phyloP scores from a whole-genome alignment of 2,329 filamentous ascomycete genomes.

The Cyphellophora attinorum region DNA sequence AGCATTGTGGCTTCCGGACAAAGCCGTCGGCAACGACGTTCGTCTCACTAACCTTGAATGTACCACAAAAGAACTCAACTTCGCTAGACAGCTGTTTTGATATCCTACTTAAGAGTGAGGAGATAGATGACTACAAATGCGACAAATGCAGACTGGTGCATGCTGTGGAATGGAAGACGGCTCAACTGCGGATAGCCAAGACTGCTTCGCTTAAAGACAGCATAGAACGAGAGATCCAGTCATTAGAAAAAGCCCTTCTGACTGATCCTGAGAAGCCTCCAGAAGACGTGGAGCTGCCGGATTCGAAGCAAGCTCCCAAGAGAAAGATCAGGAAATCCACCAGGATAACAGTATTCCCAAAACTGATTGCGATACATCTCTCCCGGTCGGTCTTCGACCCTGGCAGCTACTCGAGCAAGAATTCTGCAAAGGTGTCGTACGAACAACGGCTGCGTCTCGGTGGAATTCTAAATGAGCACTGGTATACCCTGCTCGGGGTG shows the following conservation, averaged over 20 bases:
- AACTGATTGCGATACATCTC: conserved; percentile 81
- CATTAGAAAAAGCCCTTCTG: conserved; percentile 61
- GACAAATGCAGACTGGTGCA: conserved; percentile 84
- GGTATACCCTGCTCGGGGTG: conserved; percentile 75
- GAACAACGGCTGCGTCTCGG: conserved; percentile 79
- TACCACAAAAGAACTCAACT: conserved; percentile 73
- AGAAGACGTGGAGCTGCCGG: conserved; percentile 63
- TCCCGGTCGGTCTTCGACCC: conserved; percentile 86
- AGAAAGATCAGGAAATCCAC: conserved; percentile 80
- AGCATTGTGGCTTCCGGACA: conserved; percentile 81
- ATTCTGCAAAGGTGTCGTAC: conserved; percentile 86
- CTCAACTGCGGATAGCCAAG: conserved; percentile 47
- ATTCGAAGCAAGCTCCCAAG: conserved; percentile 64
- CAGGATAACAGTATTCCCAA: conserved; percentile 77
- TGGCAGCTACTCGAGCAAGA: conserved; percentile 72
- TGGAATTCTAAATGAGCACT: conserved; percentile 64
- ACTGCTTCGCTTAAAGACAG: conserved; percentile 43
- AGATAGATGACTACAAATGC: conserved; percentile 95
- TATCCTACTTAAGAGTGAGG: conserved; percentile 85
- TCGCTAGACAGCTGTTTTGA: conserved; percentile 85
- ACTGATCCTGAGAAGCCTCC: conserved; percentile 72
- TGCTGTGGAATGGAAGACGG: conserved; percentile 55
- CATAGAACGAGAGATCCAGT: conserved; percentile 51
- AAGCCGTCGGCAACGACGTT: conserved; percentile 76
- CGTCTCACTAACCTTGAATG: conserved; percentile 83